Evolutionary conservation across 1,284 basidiomycete genomes (phyloP).

Genomic region (Rhodotorula mucilaginosa): DNA sequence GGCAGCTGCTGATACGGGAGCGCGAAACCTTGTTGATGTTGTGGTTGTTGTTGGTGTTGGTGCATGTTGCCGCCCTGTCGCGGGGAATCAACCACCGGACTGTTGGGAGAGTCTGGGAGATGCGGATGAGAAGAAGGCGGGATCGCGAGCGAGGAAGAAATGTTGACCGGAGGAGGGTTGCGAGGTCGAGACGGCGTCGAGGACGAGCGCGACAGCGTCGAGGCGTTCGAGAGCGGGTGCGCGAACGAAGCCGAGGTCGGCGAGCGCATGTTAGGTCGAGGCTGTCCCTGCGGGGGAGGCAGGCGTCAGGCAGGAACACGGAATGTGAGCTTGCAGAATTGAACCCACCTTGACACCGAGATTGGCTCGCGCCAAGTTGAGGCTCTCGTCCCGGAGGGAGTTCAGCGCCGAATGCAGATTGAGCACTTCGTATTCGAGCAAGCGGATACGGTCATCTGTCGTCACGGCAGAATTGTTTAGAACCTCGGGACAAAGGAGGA

Average conservation of each 20-base stretch:
- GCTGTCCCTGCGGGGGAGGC: background rate
- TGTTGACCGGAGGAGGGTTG: slow-evolving; percentile 6
- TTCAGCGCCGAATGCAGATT: slow-evolving; percentile 62
- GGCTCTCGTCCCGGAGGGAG: slow-evolving; percentile 38
- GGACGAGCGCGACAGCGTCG: slow-evolving; percentile 30
- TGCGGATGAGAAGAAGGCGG: slow-evolving; percentile 5
- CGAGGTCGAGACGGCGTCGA: slow-evolving; percentile 22
- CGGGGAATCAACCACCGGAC: slow-evolving; percentile 32
- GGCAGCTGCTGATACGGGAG: slow-evolving; percentile 13
- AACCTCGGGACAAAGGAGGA: background rate
- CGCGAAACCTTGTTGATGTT: background rate
- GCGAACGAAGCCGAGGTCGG: slow-evolving; percentile 32
- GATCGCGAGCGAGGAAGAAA: slow-evolving; percentile 7
- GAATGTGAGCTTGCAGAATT: background rate
- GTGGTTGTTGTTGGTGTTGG: slow-evolving; percentile 9
- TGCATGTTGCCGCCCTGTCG: slow-evolving; percentile 18
- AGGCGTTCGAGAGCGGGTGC: slow-evolving; percentile 38
- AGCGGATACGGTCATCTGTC: slow-evolving; percentile 65
- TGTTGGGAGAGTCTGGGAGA: slow-evolving; percentile 34
- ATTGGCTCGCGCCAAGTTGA: slow-evolving; percentile 8
- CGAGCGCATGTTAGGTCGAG: slow-evolving; percentile 27
- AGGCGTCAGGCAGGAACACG: background rate
- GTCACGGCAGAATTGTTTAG: slow-evolving; percentile 2
- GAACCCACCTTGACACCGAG: slow-evolving; percentile 16
- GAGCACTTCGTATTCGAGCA: slow-evolving; percentile 72